Percentiles rank a stretch among this genome's conserved stretches.
These are phyloP conservation scores for Fraxinus greggii DNA, from an alignment of 305 asterid species.

Conservation along the genomic window DNA sequence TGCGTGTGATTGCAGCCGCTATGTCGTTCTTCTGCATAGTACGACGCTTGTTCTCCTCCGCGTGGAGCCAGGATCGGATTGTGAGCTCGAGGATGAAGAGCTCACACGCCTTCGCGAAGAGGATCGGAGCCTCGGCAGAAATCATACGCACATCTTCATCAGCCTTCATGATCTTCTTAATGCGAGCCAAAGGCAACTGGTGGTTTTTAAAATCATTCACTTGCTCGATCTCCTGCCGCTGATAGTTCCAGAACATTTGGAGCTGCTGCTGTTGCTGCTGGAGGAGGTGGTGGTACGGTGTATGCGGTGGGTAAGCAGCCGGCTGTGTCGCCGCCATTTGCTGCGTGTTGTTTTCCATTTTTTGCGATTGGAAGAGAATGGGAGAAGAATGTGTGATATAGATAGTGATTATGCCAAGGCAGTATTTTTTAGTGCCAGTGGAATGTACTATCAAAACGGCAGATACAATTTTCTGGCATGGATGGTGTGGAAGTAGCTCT, in stretches of 20 bases:
- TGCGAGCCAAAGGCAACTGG: conserved; percentile 79
- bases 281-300: conserved; percentile 70
- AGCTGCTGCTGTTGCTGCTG: conserved; percentile 63
- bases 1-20: conserved; percentile 83
- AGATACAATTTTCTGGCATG: not conserved
- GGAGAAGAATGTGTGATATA: not conserved
- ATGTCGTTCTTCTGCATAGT: conserved; percentile 90
- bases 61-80: conserved; percentile 92
- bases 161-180: conserved; percentile 90
- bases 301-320: conserved; percentile 46
- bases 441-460: not conserved
- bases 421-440: not conserved
- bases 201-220: conserved; percentile 82
- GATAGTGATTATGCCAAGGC: not conserved
- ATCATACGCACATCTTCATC: conserved; percentile 97
- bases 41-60: conserved; percentile 91
- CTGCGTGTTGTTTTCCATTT: conserved; percentile 75
- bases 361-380: conserved; percentile 1
- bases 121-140: conserved; percentile 91
- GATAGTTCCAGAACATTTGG: conserved; percentile 68
- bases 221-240: conserved; percentile 66
- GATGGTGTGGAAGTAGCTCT: conserved; percentile 24
- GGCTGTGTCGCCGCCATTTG: conserved; percentile 50
- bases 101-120: conserved; percentile 94
- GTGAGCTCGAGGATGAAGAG: conserved; percentile 92